These are phyloP conservation scores for Bremia lactucae DNA, from an alignment of 352 stramenopile genomes.

Conservation along the genomic window DNA sequence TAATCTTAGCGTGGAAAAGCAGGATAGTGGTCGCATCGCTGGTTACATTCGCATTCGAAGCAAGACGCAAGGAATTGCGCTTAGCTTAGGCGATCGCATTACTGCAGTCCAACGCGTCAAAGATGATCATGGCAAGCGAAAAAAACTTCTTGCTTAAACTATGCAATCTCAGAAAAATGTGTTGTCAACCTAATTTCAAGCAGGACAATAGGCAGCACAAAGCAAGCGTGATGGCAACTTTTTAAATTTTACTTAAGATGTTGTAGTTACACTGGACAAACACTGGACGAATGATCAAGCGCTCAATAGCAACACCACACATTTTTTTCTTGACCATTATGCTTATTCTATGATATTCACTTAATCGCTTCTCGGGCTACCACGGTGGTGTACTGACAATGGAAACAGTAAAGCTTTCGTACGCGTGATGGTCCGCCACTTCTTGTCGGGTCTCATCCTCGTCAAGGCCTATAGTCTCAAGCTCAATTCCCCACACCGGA, in stretches of 20 bases:
- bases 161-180: conserved; percentile 12
- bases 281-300: conserved; percentile 23
- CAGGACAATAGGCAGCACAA: too few relatives aligned
- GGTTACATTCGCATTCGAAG: conserved; percentile 99
- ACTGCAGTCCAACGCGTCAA: conserved; percentile 91
- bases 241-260: too few relatives aligned
- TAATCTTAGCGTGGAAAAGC: conserved; percentile 99
- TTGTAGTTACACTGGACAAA: conserved; percentile 22
- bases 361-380: too few relatives aligned
- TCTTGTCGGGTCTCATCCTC: conserved; percentile 6
- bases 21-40: conserved; percentile 94
- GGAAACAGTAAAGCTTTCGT: conserved; percentile 32
- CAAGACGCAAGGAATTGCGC: conserved; percentile 99
- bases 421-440: conserved; percentile 5
- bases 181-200: too few relatives aligned
- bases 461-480: conserved; percentile 12
- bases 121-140: conserved; percentile 77
- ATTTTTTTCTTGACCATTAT: conserved; percentile 30
- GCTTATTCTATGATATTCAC: conserved; percentile 22
- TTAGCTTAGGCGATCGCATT: conserved; percentile 98
- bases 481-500: conserved; percentile 46
- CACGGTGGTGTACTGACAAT: conserved; percentile 35
- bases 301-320: conserved; percentile 18
- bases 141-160: conserved; percentile 62
- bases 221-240: too few relatives aligned